Conservation (phyloP, 306 rosid species). For the Comarum palustre region DNA sequence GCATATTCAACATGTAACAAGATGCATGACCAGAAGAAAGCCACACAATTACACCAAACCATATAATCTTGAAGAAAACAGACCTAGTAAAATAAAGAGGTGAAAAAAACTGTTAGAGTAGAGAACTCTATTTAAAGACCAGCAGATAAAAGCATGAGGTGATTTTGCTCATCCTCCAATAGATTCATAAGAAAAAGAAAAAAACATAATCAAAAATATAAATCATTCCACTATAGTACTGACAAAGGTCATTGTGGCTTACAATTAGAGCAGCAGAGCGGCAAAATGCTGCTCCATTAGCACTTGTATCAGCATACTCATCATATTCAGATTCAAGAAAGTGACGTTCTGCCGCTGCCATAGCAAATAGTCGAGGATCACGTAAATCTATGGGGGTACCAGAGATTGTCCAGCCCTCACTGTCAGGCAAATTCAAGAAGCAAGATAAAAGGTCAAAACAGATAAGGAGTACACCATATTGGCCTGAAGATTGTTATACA, state of each 20-base stretch:
- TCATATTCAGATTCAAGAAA: constrained; percentile 51
- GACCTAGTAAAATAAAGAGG: neutral
- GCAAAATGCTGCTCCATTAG: constrained; percentile 50
- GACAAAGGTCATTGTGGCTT: constrained; percentile 9
- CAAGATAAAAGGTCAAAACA: constrained; percentile 5
- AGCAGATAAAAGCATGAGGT: neutral
- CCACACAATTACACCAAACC: neutral
- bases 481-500: neutral
- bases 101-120: neutral
- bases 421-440: constrained; percentile 23
- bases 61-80: neutral
- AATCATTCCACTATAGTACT: neutral
- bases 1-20: neutral
- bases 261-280: constrained; percentile 55
- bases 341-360: constrained; percentile 59
- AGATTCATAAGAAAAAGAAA: neutral
- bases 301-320: constrained; percentile 39
- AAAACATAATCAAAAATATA: neutral
- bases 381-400: constrained; percentile 49
- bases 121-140: neutral
- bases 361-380: constrained; percentile 52
- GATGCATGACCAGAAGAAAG: neutral
- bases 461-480: neutral
- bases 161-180: neutral
- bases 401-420: constrained; percentile 50